Conservation (phyloP, 2,329 filamentous ascomycete genomes). For the Epichloe gansuensis region DNA sequence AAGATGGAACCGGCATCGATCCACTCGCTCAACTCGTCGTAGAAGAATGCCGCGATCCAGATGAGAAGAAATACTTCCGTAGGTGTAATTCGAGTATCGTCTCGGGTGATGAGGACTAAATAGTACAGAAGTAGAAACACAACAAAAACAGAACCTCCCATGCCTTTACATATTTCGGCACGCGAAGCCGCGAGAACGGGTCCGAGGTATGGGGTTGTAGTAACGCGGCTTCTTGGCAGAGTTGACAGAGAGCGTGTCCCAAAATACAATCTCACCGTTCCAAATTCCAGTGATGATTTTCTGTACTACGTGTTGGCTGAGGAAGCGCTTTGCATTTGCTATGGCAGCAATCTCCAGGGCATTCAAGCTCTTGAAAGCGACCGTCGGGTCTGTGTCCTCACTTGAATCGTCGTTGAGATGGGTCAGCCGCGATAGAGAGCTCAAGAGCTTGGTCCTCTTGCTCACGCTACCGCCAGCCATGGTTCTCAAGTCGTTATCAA, state of each 20-base stretch:
- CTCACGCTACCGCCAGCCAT: slow-evolving; percentile 25
- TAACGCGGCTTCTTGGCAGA: slow-evolving; percentile 65
- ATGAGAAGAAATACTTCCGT: slow-evolving; percentile 66
- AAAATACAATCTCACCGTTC: slow-evolving; percentile 79
- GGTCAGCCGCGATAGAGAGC: slow-evolving; percentile 44
- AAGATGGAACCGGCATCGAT: slow-evolving; percentile 78
- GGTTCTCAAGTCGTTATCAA: slow-evolving; percentile 10
- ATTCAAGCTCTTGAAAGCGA: slow-evolving; percentile 67
- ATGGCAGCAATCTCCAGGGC: slow-evolving; percentile 79
- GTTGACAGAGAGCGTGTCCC: slow-evolving; percentile 63
- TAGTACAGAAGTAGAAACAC: slow-evolving; percentile 74
- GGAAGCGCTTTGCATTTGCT: slow-evolving; percentile 70
- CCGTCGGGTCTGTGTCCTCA: slow-evolving; percentile 49
- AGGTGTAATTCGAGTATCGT: slow-evolving; percentile 51
- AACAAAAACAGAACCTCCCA: slow-evolving; percentile 72
- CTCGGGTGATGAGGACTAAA: slow-evolving; percentile 65
- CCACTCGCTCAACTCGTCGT: slow-evolving; percentile 78
- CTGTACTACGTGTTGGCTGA: slow-evolving; percentile 70
- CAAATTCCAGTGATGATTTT: slow-evolving; percentile 76
- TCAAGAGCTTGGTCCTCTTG: slow-evolving; percentile 37
- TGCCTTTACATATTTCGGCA: slow-evolving; percentile 73
- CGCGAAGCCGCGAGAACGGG: slow-evolving; percentile 61
- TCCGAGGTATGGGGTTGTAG: slow-evolving; percentile 59
- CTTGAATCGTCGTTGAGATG: slow-evolving; percentile 23
- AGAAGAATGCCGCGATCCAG: slow-evolving; percentile 79